Conservation (phyloP, 441 rosid species). For the Pelargonium australe region DNA sequence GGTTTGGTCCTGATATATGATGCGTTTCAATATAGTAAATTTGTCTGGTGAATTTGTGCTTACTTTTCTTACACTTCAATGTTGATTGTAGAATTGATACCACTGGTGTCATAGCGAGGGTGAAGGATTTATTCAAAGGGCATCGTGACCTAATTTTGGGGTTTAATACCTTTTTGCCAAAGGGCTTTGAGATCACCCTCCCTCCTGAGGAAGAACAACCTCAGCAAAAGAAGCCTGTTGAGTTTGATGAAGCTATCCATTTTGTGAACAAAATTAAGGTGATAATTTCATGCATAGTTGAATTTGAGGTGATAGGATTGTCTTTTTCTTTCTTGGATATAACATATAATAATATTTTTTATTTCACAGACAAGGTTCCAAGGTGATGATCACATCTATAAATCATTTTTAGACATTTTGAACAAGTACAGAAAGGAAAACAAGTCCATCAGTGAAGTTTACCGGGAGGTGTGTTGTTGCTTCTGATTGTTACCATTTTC, state of each 20-base stretch:
- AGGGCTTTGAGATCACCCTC: slow-evolving; percentile 87
- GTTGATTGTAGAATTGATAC: slow-evolving; percentile 69
- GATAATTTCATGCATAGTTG: slow-evolving; percentile 10
- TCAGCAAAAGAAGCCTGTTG: slow-evolving; percentile 82
- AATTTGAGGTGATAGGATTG: slow-evolving; percentile 13
- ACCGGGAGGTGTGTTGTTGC: slow-evolving; percentile 57
- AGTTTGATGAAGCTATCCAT: slow-evolving; percentile 91
- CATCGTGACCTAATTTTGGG: slow-evolving; percentile 84
- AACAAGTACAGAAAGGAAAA: slow-evolving; percentile 93
- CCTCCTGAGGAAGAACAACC: slow-evolving; percentile 69
- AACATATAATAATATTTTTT: slow-evolving; percentile 23
- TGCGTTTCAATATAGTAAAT: slow-evolving; percentile 3
- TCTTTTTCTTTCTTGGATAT: slow-evolving; percentile 3
- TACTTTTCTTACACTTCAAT: slow-evolving; percentile 19
- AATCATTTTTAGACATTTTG: slow-evolving; percentile 84
- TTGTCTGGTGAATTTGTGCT: slow-evolving; percentile 5
- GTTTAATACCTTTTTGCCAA: slow-evolving; percentile 93
- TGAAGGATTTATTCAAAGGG: slow-evolving; percentile 91
- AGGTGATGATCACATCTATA: slow-evolving; percentile 86
- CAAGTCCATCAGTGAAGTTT: slow-evolving; percentile 86
- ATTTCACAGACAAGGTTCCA: slow-evolving; percentile 81
- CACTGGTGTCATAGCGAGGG: slow-evolving; percentile 83
- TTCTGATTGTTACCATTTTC: slow-evolving; percentile 12
- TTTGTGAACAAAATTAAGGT: slow-evolving; percentile 99
- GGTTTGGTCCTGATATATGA: slow-evolving; percentile 38